Evolutionary conservation across 2,329 filamentous ascomycete genomes (phyloP), one percentile per base, ranked within the genome.

Genomic region (Thielaviopsis euricoi): DNA sequence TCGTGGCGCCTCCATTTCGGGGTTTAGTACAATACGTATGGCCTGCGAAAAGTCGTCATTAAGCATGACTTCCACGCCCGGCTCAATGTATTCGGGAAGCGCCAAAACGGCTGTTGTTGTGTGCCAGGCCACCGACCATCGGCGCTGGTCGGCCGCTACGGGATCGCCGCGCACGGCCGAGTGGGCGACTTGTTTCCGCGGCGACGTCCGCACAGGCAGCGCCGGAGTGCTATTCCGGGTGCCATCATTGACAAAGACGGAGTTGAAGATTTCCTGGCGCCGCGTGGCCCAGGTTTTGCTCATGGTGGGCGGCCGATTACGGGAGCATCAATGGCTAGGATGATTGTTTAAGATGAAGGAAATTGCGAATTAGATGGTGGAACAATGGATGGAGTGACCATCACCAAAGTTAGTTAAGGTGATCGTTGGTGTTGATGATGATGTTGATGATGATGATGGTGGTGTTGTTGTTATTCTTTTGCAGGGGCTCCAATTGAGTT

Each of bases 71-170:
- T 79, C 77, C 64, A 80, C 76, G 7, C 71, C 73, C 1, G 78
- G 70, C 50, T 58, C 50, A n/a, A 78, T 76, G 10, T 77, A 78
- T n/a, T 73, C 67, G 9, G 80, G 78, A 22, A 85, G 71, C 52
- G 74, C 73, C 52, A 85, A 77, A 37, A 71, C 72, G 29, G 77
- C 73, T 17, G 80, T 83, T 61, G 83, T 80, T 26, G 73, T 69
- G 65, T 81, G 77, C 82, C 82, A 85, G 59, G 81, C 79, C 61
- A 76, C 71, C 65, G 83, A 79, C 73, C 76, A 82, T 62, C 73
- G 73, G 57, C 75, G 71, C 67, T 83, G 81, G 62, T 81, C 74
- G 60, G 71, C 68, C 37, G 66, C 63, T 26, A 54, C 59, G 17
- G 58, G 55, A 29, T 60, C 58, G 52, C 52, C 48, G 21, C 25